Evolutionary conservation across 2,329 filamentous ascomycete genomes (phyloP), one percentile per base, ranked within the genome.

Genomic region (Metarhizium anisopliae): DNA sequence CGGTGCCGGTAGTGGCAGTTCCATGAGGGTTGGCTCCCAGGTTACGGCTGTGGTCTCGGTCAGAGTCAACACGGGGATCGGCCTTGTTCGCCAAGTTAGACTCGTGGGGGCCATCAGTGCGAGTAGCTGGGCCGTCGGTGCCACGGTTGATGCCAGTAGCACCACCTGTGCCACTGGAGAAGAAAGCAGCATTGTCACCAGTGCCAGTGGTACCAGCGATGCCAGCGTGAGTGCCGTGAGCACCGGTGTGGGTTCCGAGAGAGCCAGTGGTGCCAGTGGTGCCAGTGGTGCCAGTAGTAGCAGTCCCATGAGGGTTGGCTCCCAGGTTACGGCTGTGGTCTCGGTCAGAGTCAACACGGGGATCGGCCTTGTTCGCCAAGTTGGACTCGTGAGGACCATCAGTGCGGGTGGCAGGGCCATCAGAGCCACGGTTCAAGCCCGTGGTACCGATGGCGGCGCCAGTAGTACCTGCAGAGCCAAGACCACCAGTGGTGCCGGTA

Each of bases 41-140:
- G 60, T 63, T 68, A 50, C 62, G 63, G 57, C 63, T 68, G 55
- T 65, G 62, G 57, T 77, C 75, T n/a, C 75, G 70, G 63, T 83
- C 78, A 5, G 75, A 78, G 63, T 83, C 79, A 45, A 82, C 70
- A 35, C 77, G 69, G 20, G 79, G 79, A 56, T 83, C 80, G 1
- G 68, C 59, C 59, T 78, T 78, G 69, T 83, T 83, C 6, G 69
- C 67, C 2, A 71, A 3, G 51, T 76, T 70, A 20, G 70, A 73
- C 57, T 59, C 59, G 66, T 82, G 78, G 50, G 76, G 76, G 0
- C 79, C 78, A 16, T 58, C 59, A 5, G 60, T 62, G 1, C 62
- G 61, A 53, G 65, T 62, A 6, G 62, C 58, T 6, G 63, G 47
- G 47, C 60, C 60, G 4, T 58, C 55, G 13, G 54, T 50, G 43